phyloP scores from a whole-genome alignment of 2,329 filamentous ascomycete species.

The Thermochaetoides dissita region DNA sequence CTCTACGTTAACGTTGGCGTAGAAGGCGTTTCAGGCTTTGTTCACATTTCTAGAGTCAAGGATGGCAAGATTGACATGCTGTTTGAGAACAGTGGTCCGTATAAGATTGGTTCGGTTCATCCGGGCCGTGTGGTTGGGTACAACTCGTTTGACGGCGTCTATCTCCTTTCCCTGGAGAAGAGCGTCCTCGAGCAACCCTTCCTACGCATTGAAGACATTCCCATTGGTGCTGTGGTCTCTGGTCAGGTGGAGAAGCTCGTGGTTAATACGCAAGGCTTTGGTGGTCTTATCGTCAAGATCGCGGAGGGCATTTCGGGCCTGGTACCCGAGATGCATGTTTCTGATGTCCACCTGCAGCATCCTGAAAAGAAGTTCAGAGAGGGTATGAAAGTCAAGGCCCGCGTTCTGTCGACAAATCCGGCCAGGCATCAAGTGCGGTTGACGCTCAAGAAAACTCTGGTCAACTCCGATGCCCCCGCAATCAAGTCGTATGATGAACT shows the following conservation, averaged over 20 bases:
- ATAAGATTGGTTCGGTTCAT: conserved; percentile 65
- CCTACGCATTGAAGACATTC: conserved; percentile 80
- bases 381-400: conserved; percentile 68
- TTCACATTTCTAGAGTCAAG: conserved; percentile 84
- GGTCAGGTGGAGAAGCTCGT: conserved; percentile 76
- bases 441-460: conserved; percentile 84
- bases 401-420: conserved; percentile 68
- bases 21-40: conserved; percentile 63
- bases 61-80: conserved; percentile 80
- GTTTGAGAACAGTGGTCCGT: conserved; percentile 62
- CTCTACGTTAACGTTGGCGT: conserved; percentile 64
- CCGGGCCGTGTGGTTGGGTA: conserved; percentile 73
- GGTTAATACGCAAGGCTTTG: conserved; percentile 62
- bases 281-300: conserved; percentile 68
- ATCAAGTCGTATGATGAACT: conserved; percentile 69
- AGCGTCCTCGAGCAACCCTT: conserved; percentile 75
- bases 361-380: conserved; percentile 94
- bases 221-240: conserved; percentile 65
- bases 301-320: conserved; percentile 81
- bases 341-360: conserved; percentile 75
- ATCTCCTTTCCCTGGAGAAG: conserved; percentile 71
- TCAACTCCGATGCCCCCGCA: conserved; percentile 74
- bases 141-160: conserved; percentile 74
- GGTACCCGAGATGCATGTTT: conserved; percentile 75
- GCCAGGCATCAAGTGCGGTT: conserved; percentile 67